Conservation (phyloP, 164 flowering plant species). For the Berberis thunbergii region DNA sequence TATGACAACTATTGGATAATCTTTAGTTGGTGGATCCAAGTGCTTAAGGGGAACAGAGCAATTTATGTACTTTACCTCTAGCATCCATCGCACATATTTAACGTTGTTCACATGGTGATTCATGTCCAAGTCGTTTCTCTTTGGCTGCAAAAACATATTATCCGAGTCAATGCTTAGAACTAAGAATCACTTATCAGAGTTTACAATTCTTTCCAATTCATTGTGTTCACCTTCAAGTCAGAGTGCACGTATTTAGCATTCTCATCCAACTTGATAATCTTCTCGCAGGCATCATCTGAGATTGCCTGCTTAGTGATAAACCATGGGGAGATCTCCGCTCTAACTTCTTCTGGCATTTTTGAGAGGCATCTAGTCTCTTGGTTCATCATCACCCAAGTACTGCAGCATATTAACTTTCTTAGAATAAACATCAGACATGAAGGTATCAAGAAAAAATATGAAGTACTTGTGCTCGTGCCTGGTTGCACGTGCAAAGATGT, state of each 20-base stretch:
- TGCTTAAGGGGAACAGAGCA: no score
- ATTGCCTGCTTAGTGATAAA: conserved; percentile 51
- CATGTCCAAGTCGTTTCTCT: conserved; percentile 56
- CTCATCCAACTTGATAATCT: conserved; percentile 44
- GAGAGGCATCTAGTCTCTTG: conserved; percentile 61
- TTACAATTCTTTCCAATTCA: background rate
- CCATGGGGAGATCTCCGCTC: conserved; percentile 65
- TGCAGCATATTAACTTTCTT: conserved; percentile 20
- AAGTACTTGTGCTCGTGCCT: conserved; percentile 21
- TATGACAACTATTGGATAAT: no score
- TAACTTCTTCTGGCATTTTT: conserved; percentile 73
- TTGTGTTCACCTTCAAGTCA: conserved; percentile 42
- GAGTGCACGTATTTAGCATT: conserved; percentile 37
- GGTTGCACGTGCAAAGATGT: conserved; percentile 40
- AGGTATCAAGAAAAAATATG: background rate
- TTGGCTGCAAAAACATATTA: conserved; percentile 28
- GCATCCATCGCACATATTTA: conserved; percentile 59
- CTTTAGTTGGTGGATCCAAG: no score
- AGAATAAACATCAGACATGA: conserved; percentile 4
- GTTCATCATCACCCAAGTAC: conserved; percentile 90
- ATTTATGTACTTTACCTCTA: conserved; percentile 32
- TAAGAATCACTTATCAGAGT: background rate
- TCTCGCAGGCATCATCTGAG: conserved; percentile 33
- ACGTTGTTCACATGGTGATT: conserved; percentile 68
- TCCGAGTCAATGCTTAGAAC: background rate